Percentiles rank a stretch among this genome's conserved stretches.
phyloP scores from a whole-genome alignment of 1,139 yeast species.

The Taiozyma sp. region DNA sequence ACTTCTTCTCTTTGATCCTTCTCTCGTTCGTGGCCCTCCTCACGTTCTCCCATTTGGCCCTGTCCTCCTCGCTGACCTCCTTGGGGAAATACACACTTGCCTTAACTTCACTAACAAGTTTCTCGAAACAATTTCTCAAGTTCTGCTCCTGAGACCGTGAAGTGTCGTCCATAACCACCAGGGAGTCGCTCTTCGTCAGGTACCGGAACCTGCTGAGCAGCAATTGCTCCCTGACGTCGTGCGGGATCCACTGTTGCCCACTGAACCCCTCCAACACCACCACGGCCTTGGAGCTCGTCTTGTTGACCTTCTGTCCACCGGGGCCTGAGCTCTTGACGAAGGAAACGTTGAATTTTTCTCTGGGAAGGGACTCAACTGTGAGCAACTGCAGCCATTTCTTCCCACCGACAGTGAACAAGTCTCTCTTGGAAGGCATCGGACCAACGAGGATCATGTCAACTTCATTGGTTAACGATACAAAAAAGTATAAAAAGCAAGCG shows the following conservation, averaged over 20 bases:
- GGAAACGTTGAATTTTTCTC: constrained; percentile 42
- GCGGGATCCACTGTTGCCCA: constrained; percentile 61
- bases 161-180: constrained; percentile 60
- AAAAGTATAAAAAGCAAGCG: no score
- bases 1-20: constrained; percentile 46
- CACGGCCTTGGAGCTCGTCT: constrained; percentile 76
- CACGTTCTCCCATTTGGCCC: not conserved
- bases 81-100: constrained; percentile 37
- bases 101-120: constrained; percentile 52
- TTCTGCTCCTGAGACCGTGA: constrained; percentile 58
- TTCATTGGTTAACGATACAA: no score
- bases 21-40: constrained; percentile 36
- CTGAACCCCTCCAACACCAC: constrained; percentile 52
- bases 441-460: no score
- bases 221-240: constrained; percentile 42
- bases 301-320: constrained; percentile 94
- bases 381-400: constrained; percentile 40
- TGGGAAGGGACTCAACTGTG: constrained; percentile 40
- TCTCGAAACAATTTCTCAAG: constrained; percentile 52
- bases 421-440: no score
- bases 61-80: not conserved
- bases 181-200: constrained; percentile 50
- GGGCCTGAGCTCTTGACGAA: constrained; percentile 85
- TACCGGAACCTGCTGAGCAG: constrained; percentile 40
- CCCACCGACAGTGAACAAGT: no score